Evolutionary conservation across 306 rosid genomes (phyloP), one percentile per base, ranked within the genome.

Genomic region (Acacia confusa): DNA sequence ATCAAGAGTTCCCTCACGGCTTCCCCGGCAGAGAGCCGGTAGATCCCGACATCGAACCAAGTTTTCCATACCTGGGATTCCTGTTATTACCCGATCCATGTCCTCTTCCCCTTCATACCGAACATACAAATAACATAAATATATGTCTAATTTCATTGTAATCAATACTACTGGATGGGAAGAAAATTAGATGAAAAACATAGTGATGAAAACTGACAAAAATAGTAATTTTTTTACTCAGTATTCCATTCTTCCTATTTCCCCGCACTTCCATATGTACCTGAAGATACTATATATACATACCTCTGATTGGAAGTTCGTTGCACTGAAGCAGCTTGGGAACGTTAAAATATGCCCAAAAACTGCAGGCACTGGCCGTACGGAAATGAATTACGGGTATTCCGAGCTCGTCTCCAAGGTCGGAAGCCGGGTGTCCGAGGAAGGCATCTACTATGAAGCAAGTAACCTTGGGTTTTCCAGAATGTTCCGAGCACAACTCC

Each of bases 41-140:
- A 92, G 91, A 38, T 92, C 97, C 7, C 94, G 74, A 19, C 88
- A 83, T 0, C 90, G 74, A 9, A 92, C 71, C 34, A 86, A 47
- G 72, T 79, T 84, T 43, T 90, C 92, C 97, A 92, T 88, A 2
- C 92, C 88, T 0, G 85, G 81, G 3, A 86, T 34, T 1, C 34
- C 48, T 0, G 8, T 76, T 67, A 91, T 45, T 20, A 86, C 16
- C 16, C 84, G 88, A 34, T 92, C 90, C 94, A 91, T 89, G 84
- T 89, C 91, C 10, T 86, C 93, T 0, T 82, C 78, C 22, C 88
- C 68, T 61, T 48, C 53, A 3, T 48, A 3, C n/a, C 6, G 1
- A 50, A 50, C 16, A 15, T 4, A 50, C 57, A 50, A 50, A 6
- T 50, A 44, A 41, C 13, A 41, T 41, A 9, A 41, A 41, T 41